A percentile compares a stretch with the other conserved stretches of the same genome.
These are phyloP conservation scores for Citrullus amarus DNA, from an alignment of 306 rosid species.

Conservation along the genomic window DNA sequence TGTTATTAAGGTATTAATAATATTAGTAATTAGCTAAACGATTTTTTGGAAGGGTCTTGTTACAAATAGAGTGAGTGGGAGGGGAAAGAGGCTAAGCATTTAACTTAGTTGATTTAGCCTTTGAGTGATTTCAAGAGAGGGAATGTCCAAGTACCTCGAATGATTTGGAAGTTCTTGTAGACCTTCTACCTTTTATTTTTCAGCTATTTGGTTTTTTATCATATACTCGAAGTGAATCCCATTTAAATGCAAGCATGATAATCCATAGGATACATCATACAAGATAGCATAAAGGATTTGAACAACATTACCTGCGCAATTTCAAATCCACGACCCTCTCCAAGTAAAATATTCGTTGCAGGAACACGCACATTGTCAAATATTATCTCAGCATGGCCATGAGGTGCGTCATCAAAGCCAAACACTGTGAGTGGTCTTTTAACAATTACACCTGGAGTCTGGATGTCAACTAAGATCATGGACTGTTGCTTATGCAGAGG, in stretches of 20 bases:
- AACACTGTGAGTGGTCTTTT: constrained; percentile 79
- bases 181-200: background rate
- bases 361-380: constrained; percentile 76
- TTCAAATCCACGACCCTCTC: constrained; percentile 98
- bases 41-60: too few species aligned
- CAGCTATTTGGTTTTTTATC: background rate
- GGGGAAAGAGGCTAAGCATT: too few species aligned
- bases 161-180: too few species aligned
- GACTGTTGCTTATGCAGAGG: constrained; percentile 81
- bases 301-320: constrained; percentile 70
- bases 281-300: constrained; percentile 6
- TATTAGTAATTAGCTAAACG: too few species aligned
- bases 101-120: too few species aligned
- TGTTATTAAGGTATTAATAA: too few species aligned
- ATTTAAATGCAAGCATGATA: background rate
- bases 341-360: constrained; percentile 60
- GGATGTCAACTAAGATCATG: constrained; percentile 84
- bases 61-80: too few species aligned
- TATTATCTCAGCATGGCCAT: constrained; percentile 83
- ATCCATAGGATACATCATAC: background rate
- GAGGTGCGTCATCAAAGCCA: constrained; percentile 98
- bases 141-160: too few species aligned
- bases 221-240: background rate
- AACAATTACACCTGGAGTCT: constrained; percentile 66
- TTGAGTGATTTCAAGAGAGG: too few species aligned